A percentile compares a stretch with the other conserved stretches of the same genome.
Conservation (phyloP, 225 moss, liverwort and hornwort species). For the Marchantia paleacea region DNA sequence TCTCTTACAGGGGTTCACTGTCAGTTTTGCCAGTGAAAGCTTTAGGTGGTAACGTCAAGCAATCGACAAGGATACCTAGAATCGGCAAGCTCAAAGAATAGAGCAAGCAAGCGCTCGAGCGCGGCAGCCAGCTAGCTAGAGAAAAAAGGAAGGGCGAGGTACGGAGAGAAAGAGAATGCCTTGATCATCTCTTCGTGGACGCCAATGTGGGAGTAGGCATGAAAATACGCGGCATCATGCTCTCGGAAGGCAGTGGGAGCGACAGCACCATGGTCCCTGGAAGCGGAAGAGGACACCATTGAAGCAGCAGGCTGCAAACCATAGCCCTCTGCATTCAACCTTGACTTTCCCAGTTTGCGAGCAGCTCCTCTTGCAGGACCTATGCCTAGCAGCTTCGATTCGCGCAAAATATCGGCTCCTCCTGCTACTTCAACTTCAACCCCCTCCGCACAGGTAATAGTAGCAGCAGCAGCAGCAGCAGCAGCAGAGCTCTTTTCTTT, state of each 20-base stretch:
- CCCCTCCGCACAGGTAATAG: not conserved
- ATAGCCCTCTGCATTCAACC: conserved; percentile 26
- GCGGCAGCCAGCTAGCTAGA: not conserved
- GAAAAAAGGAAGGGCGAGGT: not conserved
- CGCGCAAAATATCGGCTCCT: not conserved
- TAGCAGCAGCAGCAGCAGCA: not conserved
- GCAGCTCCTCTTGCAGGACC: conserved; percentile 17
- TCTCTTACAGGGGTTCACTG: not conserved
- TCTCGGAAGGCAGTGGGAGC: conserved; percentile 47
- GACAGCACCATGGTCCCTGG: conserved; percentile 47
- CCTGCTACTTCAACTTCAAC: not conserved
- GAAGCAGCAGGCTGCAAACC: conserved; percentile 29
- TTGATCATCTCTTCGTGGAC: conserved; percentile 99
- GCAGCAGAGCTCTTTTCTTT: not conserved
- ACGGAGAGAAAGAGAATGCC: conserved; percentile 30
- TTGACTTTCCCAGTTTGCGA: conserved; percentile 25
- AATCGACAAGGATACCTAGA: not conserved
- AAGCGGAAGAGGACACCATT: conserved; percentile 24
- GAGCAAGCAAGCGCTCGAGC: not conserved
- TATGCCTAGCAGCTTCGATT: conserved; percentile 14
- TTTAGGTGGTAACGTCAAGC: too few relatives aligned
- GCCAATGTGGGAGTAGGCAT: conserved; percentile 91
- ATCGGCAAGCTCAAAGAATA: not conserved
- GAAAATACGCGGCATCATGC: conserved; percentile 98
- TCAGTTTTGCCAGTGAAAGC: not conserved